Evolutionary conservation across 768 basidiomycete species (phyloP), one percentile per base, ranked within the genome.

Genomic region (Candolleomyces eurysporus): DNA sequence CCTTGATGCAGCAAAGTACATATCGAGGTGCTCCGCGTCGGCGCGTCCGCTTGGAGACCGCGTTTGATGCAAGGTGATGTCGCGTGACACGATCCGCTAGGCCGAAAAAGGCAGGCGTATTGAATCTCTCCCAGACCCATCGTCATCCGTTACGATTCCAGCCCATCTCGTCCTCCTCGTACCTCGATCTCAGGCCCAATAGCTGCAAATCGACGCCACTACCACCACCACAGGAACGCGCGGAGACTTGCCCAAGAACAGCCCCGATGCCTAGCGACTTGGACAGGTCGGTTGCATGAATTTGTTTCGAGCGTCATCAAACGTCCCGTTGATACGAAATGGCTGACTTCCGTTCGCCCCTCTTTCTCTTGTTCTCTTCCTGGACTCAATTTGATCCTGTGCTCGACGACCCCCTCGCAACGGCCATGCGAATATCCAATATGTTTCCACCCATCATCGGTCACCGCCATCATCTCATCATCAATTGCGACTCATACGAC

Each of bases 181-280:
- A 26, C 26, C 26, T 26, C 26, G 26, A 26, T 26, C 26, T 4
- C 26, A 26, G 4, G 26, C 26, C 26, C 26, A 26, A 4, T 26
- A 26, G 26, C 26, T 26, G 26, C 2, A 26, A 26, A 26, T 26
- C 26, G 26, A 26, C 26, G 4, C 26, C 26, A 43, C 42, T 13
- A 43, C 42, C 13, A 43, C 13, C 42, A 43, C 42, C n/a, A 6
- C n/a, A 49, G 21, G 21, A 49, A 17, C 10, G 48, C 2, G 43
- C 10, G 48, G 10, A 52, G 32, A 16, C 14, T 4, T 13, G 22
- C 21, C 19, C 14, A 26, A 51, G 45, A 56, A 56, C 4, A 22
- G 46, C 36, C 42, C 39, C 42, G 16, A 82, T 84, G 84, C 78
- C 83, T 40, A 84, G 84, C 64, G 84, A 84, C 67, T 75, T 85